A percentile compares a stretch with the other conserved stretches of the same genome.
These are phyloP conservation scores for Picea abies DNA, from an alignment of 83 land plant genomes.

Conservation along the genomic window DNA sequence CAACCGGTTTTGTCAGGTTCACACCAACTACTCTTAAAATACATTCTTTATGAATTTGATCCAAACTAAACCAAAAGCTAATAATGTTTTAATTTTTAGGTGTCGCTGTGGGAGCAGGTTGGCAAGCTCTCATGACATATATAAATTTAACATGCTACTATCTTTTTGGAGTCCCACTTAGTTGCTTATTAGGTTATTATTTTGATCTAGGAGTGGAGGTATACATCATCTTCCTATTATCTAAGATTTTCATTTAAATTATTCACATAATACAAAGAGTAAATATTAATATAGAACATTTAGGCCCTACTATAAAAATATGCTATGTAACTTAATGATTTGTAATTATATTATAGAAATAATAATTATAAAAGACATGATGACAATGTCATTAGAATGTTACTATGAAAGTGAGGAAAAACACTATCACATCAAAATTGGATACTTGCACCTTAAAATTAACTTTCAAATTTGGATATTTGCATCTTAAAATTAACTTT, in stretches of 20 bases:
- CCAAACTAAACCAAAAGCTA: neutral
- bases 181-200: constrained; percentile 23
- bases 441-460: too few relatives aligned
- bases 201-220: constrained; percentile 32
- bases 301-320: too few relatives aligned
- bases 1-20: constrained; percentile 58
- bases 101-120: constrained; percentile 22
- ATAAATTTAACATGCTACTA: constrained; percentile 38
- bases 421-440: too few relatives aligned
- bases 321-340: too few relatives aligned
- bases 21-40: neutral
- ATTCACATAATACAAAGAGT: too few relatives aligned
- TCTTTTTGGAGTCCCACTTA: constrained; percentile 30
- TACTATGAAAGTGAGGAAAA: too few relatives aligned
- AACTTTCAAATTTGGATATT: too few relatives aligned
- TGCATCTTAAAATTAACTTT: too few relatives aligned
- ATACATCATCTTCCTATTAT: neutral
- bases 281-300: too few relatives aligned
- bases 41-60: neutral
- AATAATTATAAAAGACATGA: too few relatives aligned
- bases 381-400: too few relatives aligned
- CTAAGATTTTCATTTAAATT: neutral
- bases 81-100: constrained; percentile 17
- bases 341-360: too few relatives aligned
- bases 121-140: constrained; percentile 21